These are phyloP conservation scores for Drechmeria coniospora DNA, from an alignment of 2,329 filamentous ascomycete species.

Conservation along the genomic window DNA sequence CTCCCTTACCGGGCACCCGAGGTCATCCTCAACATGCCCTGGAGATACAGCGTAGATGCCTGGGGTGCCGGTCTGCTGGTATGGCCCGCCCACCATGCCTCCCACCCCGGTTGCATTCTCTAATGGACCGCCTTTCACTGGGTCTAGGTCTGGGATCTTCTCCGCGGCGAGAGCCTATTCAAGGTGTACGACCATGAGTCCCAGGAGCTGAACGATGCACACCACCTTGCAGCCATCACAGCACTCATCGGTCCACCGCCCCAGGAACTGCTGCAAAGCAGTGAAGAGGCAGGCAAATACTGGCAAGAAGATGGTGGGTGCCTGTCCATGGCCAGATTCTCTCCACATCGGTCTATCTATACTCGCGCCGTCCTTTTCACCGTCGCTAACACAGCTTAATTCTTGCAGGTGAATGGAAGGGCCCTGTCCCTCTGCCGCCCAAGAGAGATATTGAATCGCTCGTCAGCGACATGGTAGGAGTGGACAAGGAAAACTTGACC, in stretches of 20 bases:
- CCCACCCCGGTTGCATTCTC: background rate
- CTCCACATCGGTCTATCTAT: background rate
- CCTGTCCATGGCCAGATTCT: slow-evolving; percentile 1
- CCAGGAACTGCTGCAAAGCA: slow-evolving; percentile 9
- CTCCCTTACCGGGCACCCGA: slow-evolving; percentile 19
- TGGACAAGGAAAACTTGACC: slow-evolving; percentile 8
- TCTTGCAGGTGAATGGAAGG: slow-evolving; percentile 10
- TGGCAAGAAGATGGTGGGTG: slow-evolving; percentile 12
- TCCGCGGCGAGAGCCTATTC: slow-evolving; percentile 10
- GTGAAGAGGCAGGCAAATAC: slow-evolving; percentile 9
- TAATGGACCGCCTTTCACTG: slow-evolving; percentile 1
- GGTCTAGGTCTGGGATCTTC: slow-evolving; percentile 11
- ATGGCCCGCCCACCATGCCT: slow-evolving; percentile 1
- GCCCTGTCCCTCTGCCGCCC: slow-evolving; percentile 9
- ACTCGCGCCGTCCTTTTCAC: background rate
- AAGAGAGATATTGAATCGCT: slow-evolving; percentile 7
- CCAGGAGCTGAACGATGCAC: slow-evolving; percentile 10
- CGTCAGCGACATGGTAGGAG: slow-evolving; percentile 3
- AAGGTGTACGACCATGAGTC: slow-evolving; percentile 9
- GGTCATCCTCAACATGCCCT: slow-evolving; percentile 19
- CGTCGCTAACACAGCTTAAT: background rate
- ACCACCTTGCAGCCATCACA: slow-evolving; percentile 14
- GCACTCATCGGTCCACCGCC: slow-evolving; percentile 14
- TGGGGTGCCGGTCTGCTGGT: slow-evolving; percentile 21
- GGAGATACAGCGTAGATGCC: slow-evolving; percentile 17